Evolutionary conservation across 352 stramenopile genomes (phyloP), one percentile per base, ranked within the genome.

Genomic region (Phytophthora aleatoria): DNA sequence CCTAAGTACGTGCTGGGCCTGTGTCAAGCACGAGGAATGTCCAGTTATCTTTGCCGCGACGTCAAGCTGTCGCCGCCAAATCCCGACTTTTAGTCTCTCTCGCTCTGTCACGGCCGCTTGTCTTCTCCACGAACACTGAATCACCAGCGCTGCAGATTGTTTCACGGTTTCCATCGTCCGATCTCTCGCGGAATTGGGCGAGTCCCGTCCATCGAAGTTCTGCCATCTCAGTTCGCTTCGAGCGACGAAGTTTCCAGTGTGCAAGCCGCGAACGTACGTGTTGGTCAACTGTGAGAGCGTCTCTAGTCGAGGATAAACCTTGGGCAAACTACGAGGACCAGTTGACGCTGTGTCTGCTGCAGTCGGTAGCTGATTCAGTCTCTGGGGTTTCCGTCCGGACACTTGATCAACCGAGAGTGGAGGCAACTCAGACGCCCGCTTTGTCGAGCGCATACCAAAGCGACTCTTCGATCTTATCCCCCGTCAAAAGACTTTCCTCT

Each of bases 111-210:
- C 27, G 3, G 82, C 79, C 10, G 51, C 67, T 9, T 73, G 62
- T 5, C 56, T 72, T 50, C 76, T 60, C 79, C 79, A 89, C 0
- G 64, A 67, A 33, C 64, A 75, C 49, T 89, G 82, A 24, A 89
- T 72, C 35, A 89, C 82, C 5, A 90, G 41, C 27, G 74, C 70
- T 1, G 69, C 74, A 1, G 74, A 83, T 12, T 69, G 27, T 31
- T 70, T 69, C 24, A 75, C 68, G 4, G 69, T 55, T 12, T 39
- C 57, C 9, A 62, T 62, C 1, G 76, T 67, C 16, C 43, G 61
- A 35, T 50, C 16, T 51, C 60, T 69, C 5, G 68, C 57, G 27
- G 52, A 73, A 55, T 63, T 66, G 2, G 57, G 62, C 8, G 66
- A 61, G 38, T 83, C 65, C 15, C 58, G 45, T 30, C 67, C 48